phyloP scores from a whole-genome alignment of 306 rosid species.

The Cyclanthera cordifolia region DNA sequence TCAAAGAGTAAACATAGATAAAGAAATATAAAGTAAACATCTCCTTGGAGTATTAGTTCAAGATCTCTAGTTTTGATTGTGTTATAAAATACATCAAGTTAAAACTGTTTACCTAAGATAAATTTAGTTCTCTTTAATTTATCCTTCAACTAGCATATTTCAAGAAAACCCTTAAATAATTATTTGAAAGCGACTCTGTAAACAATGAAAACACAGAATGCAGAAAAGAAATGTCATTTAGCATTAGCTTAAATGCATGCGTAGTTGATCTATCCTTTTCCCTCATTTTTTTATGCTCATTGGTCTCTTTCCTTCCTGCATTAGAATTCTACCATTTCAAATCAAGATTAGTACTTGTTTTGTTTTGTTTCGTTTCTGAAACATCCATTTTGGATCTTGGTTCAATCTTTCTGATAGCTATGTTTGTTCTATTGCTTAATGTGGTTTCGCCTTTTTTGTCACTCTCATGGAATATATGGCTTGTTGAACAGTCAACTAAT shows the following conservation, averaged over 20 bases:
- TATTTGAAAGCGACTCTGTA: constrained; percentile 4
- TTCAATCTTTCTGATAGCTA: constrained; percentile 10
- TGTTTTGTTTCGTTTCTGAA: background rate
- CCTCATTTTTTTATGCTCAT: background rate
- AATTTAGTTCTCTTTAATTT: background rate
- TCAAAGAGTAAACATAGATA: background rate
- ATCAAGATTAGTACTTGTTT: background rate
- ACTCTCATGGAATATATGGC: constrained; percentile 6
- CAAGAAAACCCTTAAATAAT: constrained; percentile 5
- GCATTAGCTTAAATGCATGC: constrained; percentile 1
- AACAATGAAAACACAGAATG: background rate
- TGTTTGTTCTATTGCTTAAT: background rate
- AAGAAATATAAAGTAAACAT: too few relatives aligned
- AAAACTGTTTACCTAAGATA: background rate
- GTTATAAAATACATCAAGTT: background rate
- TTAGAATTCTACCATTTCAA: background rate
- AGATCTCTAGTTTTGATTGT: background rate
- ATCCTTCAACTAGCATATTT: background rate
- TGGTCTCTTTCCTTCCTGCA: constrained; percentile 3
- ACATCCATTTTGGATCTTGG: constrained; percentile 13
- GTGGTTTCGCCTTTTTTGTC: background rate
- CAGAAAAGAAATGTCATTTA: background rate
- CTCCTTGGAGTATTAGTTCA: background rate
- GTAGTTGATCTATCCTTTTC: background rate
- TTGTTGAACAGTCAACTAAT: background rate